Conservation (phyloP, 1,139 yeast genomes). For the Eremothecium gossypii region DNA sequence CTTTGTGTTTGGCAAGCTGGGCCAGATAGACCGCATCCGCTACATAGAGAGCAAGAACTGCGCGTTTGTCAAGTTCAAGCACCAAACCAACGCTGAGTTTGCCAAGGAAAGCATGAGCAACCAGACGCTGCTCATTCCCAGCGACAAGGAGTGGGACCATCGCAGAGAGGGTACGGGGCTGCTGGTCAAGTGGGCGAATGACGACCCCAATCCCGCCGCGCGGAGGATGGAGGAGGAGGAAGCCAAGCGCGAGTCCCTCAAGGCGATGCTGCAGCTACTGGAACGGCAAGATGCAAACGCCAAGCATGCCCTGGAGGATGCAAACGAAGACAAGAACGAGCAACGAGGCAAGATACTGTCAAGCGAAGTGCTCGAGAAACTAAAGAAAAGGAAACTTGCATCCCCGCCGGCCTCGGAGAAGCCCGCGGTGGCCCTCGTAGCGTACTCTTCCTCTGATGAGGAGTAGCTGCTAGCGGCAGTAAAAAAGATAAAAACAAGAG, state of each 20-base stretch:
- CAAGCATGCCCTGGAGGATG: background rate
- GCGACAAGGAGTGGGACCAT: conserved; percentile 32
- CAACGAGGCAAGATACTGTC: background rate
- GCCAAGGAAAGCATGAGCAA: conserved; percentile 13
- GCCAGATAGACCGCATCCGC: conserved; percentile 61
- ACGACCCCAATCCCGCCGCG: conserved; percentile 74
- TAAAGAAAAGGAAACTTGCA: background rate
- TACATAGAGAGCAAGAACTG: conserved; percentile 56
- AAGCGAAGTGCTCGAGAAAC: background rate
- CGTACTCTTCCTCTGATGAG: conserved; percentile 10
- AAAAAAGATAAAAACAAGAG: background rate
- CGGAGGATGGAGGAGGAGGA: conserved; percentile 40
- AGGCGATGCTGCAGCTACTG: conserved; percentile 17
- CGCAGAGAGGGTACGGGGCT: conserved; percentile 38
- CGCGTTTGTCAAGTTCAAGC: conserved; percentile 66
- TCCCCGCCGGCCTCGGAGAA: background rate
- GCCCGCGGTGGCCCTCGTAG: conserved; percentile 4
- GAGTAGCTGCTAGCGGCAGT: conserved; percentile 1
- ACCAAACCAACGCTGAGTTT: conserved; percentile 30
- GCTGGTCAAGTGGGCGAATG: conserved; percentile 81
- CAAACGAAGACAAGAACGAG: background rate
- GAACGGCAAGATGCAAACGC: conserved; percentile 6
- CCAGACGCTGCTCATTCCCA: conserved; percentile 51
- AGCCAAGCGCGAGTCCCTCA: conserved; percentile 15
- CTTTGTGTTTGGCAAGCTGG: conserved; percentile 62